Conservation (phyloP, 108 stramenopile species). For the Nannochloropsis granulata region DNA sequence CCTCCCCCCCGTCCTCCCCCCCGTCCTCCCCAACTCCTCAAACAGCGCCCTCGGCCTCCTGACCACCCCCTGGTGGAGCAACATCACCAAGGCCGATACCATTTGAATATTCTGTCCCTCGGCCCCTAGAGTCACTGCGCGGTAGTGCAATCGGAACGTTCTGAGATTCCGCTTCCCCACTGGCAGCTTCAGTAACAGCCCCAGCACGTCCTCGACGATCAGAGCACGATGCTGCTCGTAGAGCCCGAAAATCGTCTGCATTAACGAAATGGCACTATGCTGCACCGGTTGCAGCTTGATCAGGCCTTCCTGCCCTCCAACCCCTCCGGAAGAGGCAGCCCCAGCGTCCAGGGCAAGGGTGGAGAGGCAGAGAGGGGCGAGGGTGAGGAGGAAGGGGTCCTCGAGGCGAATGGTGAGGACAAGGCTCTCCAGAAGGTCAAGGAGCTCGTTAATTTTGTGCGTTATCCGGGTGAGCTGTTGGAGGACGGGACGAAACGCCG, state of each 20-base stretch:
- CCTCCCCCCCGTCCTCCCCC: slow-evolving; percentile 3
- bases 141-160: slow-evolving; percentile 49
- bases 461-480: background rate
- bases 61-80: slow-evolving; percentile 56
- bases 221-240: slow-evolving; percentile 52
- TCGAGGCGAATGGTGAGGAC: slow-evolving; percentile 2
- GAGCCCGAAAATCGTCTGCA: slow-evolving; percentile 10
- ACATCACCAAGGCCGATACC: slow-evolving; percentile 53
- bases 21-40: slow-evolving; percentile 7
- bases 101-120: slow-evolving; percentile 49
- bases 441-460: slow-evolving; percentile 10
- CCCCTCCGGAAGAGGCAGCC: slow-evolving; percentile 37
- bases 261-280: background rate
- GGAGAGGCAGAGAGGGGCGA: slow-evolving; percentile 1
- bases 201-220: slow-evolving; percentile 76
- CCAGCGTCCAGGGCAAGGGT: slow-evolving; percentile 46
- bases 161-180: slow-evolving; percentile 55
- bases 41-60: slow-evolving; percentile 24
- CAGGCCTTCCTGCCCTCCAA: slow-evolving; percentile 18
- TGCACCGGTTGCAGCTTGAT: slow-evolving; percentile 42
- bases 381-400: slow-evolving; percentile 9
- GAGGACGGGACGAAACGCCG: background rate
- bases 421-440: slow-evolving; percentile 11
- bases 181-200: slow-evolving; percentile 65
- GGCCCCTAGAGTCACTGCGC: background rate